These are phyloP conservation scores for Vitis rupestris DNA, from an alignment of 164 flowering plant genomes.

Conservation along the genomic window DNA sequence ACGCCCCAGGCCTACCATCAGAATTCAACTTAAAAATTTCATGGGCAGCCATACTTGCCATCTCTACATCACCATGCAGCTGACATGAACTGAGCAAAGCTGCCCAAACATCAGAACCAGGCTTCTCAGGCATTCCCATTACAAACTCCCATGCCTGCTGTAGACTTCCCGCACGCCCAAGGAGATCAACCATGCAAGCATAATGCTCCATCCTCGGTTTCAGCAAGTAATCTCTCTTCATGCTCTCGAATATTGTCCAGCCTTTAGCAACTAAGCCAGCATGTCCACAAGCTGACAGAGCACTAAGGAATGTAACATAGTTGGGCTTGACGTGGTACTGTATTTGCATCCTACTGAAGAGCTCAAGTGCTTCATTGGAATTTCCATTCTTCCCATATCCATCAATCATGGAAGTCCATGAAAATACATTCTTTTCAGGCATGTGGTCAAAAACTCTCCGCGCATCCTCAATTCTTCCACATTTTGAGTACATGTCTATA, in stretches of 20 bases:
- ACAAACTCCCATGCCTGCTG: conserved; percentile 65
- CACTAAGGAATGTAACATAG: conserved; percentile 78
- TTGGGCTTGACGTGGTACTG: conserved; percentile 49
- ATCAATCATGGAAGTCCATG: conserved; percentile 98
- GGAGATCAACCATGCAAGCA: conserved; percentile 93
- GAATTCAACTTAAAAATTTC: conserved; percentile 67
- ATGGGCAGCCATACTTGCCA: conserved; percentile 76
- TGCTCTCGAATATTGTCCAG: conserved; percentile 60
- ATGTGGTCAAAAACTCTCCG: conserved; percentile 61
- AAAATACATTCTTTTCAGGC: conserved; percentile 68
- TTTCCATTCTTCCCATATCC: conserved; percentile 93
- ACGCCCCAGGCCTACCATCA: conserved; percentile 69
- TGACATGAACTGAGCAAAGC: conserved; percentile 79
- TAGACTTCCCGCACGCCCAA: conserved; percentile 78
- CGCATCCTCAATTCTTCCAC: conserved; percentile 77
- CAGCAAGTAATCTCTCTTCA: conserved; percentile 61
- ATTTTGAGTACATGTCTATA: conserved; percentile 85
- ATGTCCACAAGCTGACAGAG: conserved; percentile 89
- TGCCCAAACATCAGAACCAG: conserved; percentile 92
- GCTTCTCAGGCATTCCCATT: conserved; percentile 68
- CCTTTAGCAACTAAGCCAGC: conserved; percentile 78
- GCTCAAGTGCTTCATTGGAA: conserved; percentile 56
- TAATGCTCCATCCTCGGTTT: conserved; percentile 93
- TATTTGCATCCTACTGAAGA: conserved; percentile 51
- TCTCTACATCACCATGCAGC: conserved; percentile 68